Conservation (phyloP, 441 rosid species). For the Syzygium syzygioides region DNA sequence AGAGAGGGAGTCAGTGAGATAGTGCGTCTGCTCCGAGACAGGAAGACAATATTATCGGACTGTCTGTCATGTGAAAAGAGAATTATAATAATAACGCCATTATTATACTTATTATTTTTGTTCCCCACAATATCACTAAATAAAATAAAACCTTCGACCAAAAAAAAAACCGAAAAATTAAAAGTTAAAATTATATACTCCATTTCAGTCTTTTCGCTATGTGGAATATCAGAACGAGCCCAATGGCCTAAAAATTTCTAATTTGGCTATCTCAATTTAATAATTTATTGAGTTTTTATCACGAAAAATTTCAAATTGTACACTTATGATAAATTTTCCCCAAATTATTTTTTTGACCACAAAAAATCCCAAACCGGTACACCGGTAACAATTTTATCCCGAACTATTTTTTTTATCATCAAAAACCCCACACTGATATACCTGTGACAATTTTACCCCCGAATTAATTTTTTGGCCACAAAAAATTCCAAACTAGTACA, state of each 20-base stretch:
- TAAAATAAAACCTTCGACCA: not conserved
- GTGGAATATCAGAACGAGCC: not conserved
- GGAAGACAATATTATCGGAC: slow-evolving; percentile 12
- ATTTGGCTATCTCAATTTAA: too few species aligned
- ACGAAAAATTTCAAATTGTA: too few species aligned
- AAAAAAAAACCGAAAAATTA: not conserved
- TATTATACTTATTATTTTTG: not conserved
- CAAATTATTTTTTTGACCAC: too few species aligned
- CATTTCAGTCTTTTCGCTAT: not conserved
- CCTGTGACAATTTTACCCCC: too few species aligned
- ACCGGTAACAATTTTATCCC: too few species aligned
- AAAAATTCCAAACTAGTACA: too few species aligned
- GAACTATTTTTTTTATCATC: too few species aligned
- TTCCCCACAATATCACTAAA: not conserved
- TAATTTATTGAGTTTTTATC: too few species aligned
- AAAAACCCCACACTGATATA: too few species aligned
- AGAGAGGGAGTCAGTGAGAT: not conserved
- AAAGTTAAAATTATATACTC: not conserved
- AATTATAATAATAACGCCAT: not conserved
- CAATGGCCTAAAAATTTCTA: not conserved
- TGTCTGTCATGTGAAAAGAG: slow-evolving; percentile 2
- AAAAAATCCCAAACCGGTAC: too few species aligned
- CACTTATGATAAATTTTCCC: too few species aligned
- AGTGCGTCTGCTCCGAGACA: not conserved
- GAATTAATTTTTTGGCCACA: too few species aligned